These are phyloP conservation scores for Leptographium wingfieldii DNA, from an alignment of 2,329 filamentous ascomycete genomes.

Conservation along the genomic window DNA sequence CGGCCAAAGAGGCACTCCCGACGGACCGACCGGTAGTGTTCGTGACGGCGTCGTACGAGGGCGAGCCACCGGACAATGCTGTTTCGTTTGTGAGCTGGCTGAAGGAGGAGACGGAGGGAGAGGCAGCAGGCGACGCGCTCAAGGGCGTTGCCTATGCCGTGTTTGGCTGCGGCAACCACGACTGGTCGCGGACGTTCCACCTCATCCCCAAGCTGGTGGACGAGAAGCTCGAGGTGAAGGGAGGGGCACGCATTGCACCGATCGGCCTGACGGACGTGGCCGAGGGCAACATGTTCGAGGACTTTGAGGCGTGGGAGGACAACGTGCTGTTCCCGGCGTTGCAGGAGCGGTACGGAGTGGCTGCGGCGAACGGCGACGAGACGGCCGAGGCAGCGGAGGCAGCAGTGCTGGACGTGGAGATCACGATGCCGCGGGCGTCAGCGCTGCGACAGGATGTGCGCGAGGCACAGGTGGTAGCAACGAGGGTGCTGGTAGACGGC, in stretches of 20 bases:
- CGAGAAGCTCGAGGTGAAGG: constrained; percentile 34
- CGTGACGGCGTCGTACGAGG: constrained; percentile 59
- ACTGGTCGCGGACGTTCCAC: constrained; percentile 53
- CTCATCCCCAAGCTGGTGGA: constrained; percentile 53
- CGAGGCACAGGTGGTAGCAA: constrained; percentile 45
- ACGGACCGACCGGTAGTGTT: constrained; percentile 50
- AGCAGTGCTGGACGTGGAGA: constrained; percentile 29
- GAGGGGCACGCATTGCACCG: constrained; percentile 31
- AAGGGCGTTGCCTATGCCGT: constrained; percentile 50
- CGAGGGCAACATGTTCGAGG: constrained; percentile 51
- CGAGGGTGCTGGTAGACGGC: constrained; percentile 30
- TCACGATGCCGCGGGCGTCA: constrained; percentile 41
- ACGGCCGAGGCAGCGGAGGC: constrained; percentile 12
- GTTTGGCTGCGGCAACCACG: constrained; percentile 47
- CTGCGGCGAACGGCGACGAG: constrained; percentile 10
- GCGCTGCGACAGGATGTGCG: constrained; percentile 51
- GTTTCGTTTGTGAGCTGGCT: constrained; percentile 55
- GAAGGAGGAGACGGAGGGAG: constrained; percentile 24
- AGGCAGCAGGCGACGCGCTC: constrained; percentile 19
- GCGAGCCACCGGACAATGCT: constrained; percentile 61
- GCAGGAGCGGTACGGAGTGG: constrained; percentile 25
- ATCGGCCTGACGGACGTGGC: constrained; percentile 48
- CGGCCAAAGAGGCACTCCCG: constrained; percentile 53
- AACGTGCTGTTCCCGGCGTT: constrained; percentile 38
- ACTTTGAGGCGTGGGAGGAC: constrained; percentile 57